Base-by-base conservation (phyloP, 306 rosid genomes). In the Acacia acuminata region DNA sequence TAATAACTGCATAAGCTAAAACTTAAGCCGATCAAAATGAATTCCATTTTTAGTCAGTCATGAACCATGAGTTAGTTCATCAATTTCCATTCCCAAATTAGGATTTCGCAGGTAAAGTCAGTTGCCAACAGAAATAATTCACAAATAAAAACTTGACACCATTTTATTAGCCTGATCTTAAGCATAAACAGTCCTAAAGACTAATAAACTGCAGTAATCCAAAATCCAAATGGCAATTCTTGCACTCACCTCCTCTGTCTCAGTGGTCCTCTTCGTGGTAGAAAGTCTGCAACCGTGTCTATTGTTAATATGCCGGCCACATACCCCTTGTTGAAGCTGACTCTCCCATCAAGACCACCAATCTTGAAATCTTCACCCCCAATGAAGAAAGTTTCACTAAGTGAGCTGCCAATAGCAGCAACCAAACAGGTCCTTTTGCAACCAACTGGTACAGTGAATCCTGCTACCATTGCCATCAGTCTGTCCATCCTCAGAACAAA, bases 281-380 rank as follows among this genome's bases (percentile, higher is more conserved):
- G 94, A 89, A 96, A 96, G 60, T 94, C 99, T 22, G 97, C 99
- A 44, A 96, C 98, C 3, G 99, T 96, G 81, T 94, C 99, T 1
- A 96, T 89, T 0, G 99, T 96, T 77, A 96, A 88, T 76, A 96
- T 94, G 77, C 99, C 99, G 65, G 97, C 90, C 53, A 96, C 98
- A 79, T 91, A 94, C 51, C 99, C 97, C 84, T 82, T 94, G 84
- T 82, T 94, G 88, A 96, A 92, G 87, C 94, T 86, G 76, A 94
- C 78, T 87, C 91, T 93, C 80, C 94, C 96, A 73, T 93, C 91
- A 61, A 92, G 85, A 60, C 91, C 86, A 38, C 91, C 96, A 76
- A 94, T 81, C 82, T 88, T 94, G 84, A 91, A 89, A 83, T 92
- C 94, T 63, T 90, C 89, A 71, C 87, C 82, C 71, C 92, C 92